A percentile compares a stretch with the other conserved stretches of the same genome.
These are phyloP conservation scores for Penicillium pulvis DNA, from an alignment of 495 filamentous ascomycete species.

Conservation along the genomic window DNA sequence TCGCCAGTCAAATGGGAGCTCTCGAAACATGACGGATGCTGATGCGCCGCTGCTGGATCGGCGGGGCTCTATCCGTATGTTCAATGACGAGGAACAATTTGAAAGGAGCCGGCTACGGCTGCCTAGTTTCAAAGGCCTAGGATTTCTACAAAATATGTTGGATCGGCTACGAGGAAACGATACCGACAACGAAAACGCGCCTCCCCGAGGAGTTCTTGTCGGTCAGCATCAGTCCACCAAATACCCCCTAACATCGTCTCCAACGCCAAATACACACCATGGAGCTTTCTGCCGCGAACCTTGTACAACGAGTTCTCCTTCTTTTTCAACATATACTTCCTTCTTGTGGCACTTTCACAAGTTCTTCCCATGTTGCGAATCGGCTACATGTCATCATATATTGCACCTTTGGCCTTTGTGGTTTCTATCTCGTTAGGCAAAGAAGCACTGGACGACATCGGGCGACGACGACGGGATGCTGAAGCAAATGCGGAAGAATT, in stretches of 20 bases:
- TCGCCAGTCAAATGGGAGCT: conserved; percentile 51
- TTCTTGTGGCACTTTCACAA: conserved; percentile 92
- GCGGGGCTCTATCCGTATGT: conserved; percentile 33
- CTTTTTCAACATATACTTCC: conserved; percentile 99
- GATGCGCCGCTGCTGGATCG: conserved; percentile 65
- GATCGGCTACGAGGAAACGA: conserved; percentile 11
- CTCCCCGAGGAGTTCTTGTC: conserved; percentile 47
- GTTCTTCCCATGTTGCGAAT: conserved; percentile 86
- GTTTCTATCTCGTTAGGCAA: conserved; percentile 90
- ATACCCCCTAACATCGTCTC: conserved; percentile 78
- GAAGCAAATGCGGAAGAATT: conserved; percentile 95
- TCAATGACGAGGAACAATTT: conserved; percentile 30
- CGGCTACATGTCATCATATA: conserved; percentile 92
- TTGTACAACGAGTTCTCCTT: conserved; percentile 99
- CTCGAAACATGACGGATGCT: conserved; percentile 54
- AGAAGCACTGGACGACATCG: conserved; percentile 94
- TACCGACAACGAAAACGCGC: conserved; percentile 32
- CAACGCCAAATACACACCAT: conserved; percentile 97
- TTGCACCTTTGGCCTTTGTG: conserved; percentile 90
- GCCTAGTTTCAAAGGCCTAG: conserved; percentile 31
- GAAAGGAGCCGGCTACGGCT: conserved; percentile 34
- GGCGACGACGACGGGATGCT: conserved; percentile 77
- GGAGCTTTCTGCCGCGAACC: conserved; percentile 90
- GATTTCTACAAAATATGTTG: conserved; percentile 24
- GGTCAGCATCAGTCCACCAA: conserved; percentile 44